Evolutionary conservation across 2,329 filamentous ascomycete species (phyloP).

Genomic region (Aaosphaeria arxii): DNA sequence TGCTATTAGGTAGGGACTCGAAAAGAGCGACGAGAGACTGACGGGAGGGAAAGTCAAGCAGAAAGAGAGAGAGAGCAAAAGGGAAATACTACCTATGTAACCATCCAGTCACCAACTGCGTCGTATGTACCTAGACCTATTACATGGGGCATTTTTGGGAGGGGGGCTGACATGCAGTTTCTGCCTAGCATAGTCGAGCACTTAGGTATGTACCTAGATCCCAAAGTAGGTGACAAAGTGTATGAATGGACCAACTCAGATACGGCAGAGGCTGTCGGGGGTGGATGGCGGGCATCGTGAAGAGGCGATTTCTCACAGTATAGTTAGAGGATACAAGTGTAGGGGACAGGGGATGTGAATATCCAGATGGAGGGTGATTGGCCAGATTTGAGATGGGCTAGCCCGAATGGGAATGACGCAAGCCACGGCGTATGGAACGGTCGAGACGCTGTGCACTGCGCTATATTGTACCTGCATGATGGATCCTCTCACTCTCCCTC

Average conservation of each 20-base stretch:
- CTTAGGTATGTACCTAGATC: not conserved
- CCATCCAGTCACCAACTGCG: conserved; percentile 7
- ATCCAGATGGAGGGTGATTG: too few species aligned
- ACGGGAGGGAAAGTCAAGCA: conserved; percentile 18
- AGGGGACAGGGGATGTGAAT: too few species aligned
- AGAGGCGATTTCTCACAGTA: not conserved
- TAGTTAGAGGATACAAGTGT: too few species aligned
- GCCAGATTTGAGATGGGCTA: too few species aligned
- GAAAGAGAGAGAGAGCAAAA: conserved; percentile 28
- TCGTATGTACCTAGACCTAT: too few species aligned
- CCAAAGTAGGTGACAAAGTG: too few species aligned
- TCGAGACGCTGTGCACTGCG: too few species aligned
- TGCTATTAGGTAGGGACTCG: conserved; percentile 29
- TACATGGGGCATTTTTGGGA: too few species aligned
- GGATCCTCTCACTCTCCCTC: too few species aligned
- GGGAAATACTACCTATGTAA: conserved; percentile 7
- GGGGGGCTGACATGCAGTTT: conserved; percentile 16
- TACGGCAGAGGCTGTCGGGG: conserved; percentile 12
- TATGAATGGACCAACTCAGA: conserved; percentile 1
- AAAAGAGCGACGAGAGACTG: conserved; percentile 25
- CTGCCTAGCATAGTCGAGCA: conserved; percentile 21
- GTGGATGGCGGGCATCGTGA: conserved; percentile 4
- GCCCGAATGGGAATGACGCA: too few species aligned
- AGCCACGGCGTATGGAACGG: too few species aligned
- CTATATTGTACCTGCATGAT: too few species aligned